A percentile compares a stretch with the other conserved stretches of the same genome.
These are phyloP conservation scores for Berberis vulgaris DNA, from an alignment of 164 flowering plant species.

Conservation along the genomic window DNA sequence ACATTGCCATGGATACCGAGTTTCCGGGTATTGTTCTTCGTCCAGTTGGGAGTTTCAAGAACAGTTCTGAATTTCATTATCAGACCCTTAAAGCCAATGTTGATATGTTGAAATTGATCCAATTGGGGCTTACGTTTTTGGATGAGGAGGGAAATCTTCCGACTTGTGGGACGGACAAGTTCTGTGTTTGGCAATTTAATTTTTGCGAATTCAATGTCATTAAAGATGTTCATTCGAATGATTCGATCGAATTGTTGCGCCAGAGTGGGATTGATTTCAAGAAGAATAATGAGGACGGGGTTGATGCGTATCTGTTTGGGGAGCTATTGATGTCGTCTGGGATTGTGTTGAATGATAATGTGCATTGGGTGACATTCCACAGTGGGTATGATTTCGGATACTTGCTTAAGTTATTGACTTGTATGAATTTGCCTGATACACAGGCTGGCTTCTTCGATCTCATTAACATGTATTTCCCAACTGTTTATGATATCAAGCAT, in stretches of 20 bases:
- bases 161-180: conserved; percentile 30
- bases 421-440: conserved; percentile 36
- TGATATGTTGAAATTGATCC: conserved; percentile 38
- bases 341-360: conserved; percentile 24
- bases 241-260: conserved; percentile 34
- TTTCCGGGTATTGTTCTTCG: conserved; percentile 35
- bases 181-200: conserved; percentile 41
- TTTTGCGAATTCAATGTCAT: conserved; percentile 34
- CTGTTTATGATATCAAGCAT: conserved; percentile 51
- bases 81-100: conserved; percentile 39
- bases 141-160: conserved; percentile 39
- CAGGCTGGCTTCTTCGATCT: conserved; percentile 28
- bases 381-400: conserved; percentile 40
- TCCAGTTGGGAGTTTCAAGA: conserved; percentile 23
- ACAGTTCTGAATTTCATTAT: conserved; percentile 25
- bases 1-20: conserved; percentile 42
- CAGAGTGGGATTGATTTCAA: conserved; percentile 33
- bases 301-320: conserved; percentile 19
- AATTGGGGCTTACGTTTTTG: conserved; percentile 45
- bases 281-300: conserved; percentile 20
- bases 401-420: conserved; percentile 42
- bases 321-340: conserved; percentile 27
- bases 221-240: conserved; percentile 32
- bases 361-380: conserved; percentile 35
- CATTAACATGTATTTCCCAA: conserved; percentile 42